phyloP scores from a whole-genome alignment of 768 basidiomycete genomes.

The Hericium alpestre region DNA sequence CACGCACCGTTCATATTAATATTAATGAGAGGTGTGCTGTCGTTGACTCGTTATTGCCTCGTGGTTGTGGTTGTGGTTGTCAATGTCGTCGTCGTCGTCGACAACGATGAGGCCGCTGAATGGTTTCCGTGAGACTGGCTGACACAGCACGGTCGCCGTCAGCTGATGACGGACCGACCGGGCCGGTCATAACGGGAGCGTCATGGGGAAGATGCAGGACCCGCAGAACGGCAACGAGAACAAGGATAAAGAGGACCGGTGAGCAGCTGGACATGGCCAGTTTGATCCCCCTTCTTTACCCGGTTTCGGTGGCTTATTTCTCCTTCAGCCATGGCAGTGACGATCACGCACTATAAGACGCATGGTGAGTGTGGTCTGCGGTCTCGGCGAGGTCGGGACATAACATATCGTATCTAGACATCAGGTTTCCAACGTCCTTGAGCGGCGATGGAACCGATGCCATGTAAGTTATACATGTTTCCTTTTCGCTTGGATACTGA shows the following conservation, averaged over 20 bases:
- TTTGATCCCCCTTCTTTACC: background rate
- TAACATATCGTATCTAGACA: slow-evolving; percentile 36
- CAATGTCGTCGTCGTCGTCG: background rate
- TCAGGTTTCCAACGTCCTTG: slow-evolving; percentile 86
- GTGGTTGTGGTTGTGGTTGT: no score
- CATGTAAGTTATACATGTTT: slow-evolving; percentile 41
- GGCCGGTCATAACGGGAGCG: background rate
- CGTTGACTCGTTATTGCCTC: no score
- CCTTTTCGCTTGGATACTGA: background rate
- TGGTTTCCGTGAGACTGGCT: no score
- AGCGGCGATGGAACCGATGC: slow-evolving; percentile 91
- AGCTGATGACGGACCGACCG: background rate
- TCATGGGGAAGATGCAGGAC: background rate
- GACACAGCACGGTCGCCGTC: no score
- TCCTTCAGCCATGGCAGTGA: slow-evolving; percentile 21
- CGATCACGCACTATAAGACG: slow-evolving; percentile 46
- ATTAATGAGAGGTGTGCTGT: no score
- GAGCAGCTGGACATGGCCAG: background rate
- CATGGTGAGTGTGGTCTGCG: slow-evolving; percentile 32
- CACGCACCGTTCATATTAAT: no score
- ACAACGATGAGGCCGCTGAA: background rate
- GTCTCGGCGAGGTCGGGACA: no score
- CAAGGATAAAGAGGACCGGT: background rate
- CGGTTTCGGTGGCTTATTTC: background rate
- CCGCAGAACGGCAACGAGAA: background rate